Evolutionary conservation across 2,329 filamentous ascomycete genomes (phyloP).

Genomic region (Aspergillus texensis): DNA sequence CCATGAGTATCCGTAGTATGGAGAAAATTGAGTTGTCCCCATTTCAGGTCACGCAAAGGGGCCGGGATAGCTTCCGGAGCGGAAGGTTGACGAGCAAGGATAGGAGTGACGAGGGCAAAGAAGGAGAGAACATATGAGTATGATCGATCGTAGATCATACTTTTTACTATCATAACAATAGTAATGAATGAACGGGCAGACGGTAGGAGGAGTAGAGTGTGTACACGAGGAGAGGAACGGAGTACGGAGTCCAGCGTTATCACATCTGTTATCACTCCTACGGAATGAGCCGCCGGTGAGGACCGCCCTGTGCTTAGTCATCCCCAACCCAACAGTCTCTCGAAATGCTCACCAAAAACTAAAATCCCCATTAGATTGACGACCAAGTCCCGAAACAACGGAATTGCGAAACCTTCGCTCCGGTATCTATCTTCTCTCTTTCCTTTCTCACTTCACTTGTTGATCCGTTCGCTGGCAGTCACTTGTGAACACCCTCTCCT

Average conservation of each 20-base stretch:
- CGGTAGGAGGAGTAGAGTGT: not conserved
- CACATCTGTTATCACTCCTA: slow-evolving; percentile 7
- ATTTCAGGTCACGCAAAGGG: slow-evolving; percentile 80
- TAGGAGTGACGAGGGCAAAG: slow-evolving; percentile 21
- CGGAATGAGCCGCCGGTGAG: slow-evolving; percentile 42
- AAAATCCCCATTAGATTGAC: slow-evolving; percentile 16
- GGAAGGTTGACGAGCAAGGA: slow-evolving; percentile 70
- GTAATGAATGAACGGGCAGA: not conserved
- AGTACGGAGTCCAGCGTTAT: slow-evolving; percentile 2
- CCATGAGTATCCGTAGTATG: slow-evolving; percentile 96
- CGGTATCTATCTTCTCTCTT: slow-evolving; percentile 14
- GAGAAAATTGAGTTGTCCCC: slow-evolving; percentile 96
- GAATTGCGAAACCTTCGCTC: slow-evolving; percentile 11
- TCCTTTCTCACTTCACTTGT: slow-evolving; percentile 7
- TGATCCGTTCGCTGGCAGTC: slow-evolving; percentile 14
- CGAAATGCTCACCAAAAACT: slow-evolving; percentile 30
- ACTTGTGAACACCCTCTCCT: slow-evolving; percentile 16
- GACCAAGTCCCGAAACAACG: slow-evolving; percentile 10
- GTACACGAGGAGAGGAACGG: not conserved
- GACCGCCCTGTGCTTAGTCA: slow-evolving; percentile 33
- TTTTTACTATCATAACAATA: not conserved
- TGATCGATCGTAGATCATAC: slow-evolving; percentile 4
- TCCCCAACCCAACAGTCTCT: slow-evolving; percentile 37
- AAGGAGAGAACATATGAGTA: slow-evolving; percentile 17
- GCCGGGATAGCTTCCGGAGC: slow-evolving; percentile 77